These are phyloP conservation scores for Grifola frondosa DNA, from an alignment of 1,284 basidiomycete species.

Conservation along the genomic window DNA sequence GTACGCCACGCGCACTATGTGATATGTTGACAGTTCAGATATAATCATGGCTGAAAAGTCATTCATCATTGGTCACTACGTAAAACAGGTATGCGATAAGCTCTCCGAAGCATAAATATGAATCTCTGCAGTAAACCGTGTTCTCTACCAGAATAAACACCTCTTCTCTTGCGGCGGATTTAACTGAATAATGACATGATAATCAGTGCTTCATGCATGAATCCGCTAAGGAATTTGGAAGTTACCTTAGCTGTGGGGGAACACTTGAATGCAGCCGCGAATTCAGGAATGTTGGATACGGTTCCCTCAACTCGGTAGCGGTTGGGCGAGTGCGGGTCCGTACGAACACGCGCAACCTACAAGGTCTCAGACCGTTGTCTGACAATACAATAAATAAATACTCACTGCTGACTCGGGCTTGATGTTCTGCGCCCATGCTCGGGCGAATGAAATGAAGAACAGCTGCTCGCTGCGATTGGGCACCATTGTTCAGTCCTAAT, in stretches of 20 bases:
- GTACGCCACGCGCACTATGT: no score
- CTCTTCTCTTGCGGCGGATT: slow-evolving; percentile 66
- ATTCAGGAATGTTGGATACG: slow-evolving; percentile 76
- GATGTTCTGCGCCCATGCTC: slow-evolving; percentile 74
- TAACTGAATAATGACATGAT: slow-evolving; percentile 40
- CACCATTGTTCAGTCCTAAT: no score
- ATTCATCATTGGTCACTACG: no score
- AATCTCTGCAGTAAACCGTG: not conserved
- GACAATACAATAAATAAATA: slow-evolving; percentile 11
- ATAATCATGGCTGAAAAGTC: no score
- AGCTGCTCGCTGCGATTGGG: slow-evolving; percentile 69
- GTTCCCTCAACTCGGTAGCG: slow-evolving; percentile 82
- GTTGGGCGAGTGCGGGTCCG: slow-evolving; percentile 86
- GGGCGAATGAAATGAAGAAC: slow-evolving; percentile 86
- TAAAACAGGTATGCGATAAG: no score
- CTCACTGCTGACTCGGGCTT: slow-evolving; percentile 72
- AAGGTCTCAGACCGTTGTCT: slow-evolving; percentile 19
- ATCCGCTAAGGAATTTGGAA: not conserved
- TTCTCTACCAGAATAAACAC: slow-evolving; percentile 64
- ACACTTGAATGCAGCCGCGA: slow-evolving; percentile 77
- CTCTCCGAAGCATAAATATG: slow-evolving; percentile 8
- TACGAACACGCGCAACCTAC: slow-evolving; percentile 75
- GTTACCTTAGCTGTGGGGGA: slow-evolving; percentile 65
- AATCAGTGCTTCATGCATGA: not conserved
- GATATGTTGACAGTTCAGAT: no score